Evolutionary conservation across 495 filamentous ascomycete genomes (phyloP).

Genomic region (Neurospora cerealis): DNA sequence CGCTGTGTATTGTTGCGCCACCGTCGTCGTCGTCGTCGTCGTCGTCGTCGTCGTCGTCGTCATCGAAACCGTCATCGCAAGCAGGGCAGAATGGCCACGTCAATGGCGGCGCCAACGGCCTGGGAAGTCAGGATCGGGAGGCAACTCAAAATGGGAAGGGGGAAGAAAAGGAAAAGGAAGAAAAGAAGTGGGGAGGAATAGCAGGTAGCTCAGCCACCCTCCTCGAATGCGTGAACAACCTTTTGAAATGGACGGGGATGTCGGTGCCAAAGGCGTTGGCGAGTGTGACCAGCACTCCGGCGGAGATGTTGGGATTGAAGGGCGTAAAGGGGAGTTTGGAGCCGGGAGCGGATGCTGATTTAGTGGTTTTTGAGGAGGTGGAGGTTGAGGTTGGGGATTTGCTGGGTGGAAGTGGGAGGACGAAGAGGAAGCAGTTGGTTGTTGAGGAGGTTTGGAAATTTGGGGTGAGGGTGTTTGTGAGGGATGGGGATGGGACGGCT

Average conservation of each 20-base stretch:
- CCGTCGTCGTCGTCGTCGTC: background rate
- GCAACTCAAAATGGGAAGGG: too few relatives aligned
- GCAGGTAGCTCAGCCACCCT: conserved; percentile 52
- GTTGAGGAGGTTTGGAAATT: conserved; percentile 24
- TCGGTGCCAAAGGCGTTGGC: conserved; percentile 54
- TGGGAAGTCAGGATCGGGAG: too few relatives aligned
- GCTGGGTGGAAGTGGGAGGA: background rate
- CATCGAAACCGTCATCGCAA: background rate
- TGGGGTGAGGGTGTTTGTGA: conserved; percentile 10
- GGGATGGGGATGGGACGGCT: background rate
- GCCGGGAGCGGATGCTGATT: conserved; percentile 66
- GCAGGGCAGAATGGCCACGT: background rate
- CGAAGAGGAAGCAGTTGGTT: background rate
- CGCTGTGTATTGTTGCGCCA: conserved; percentile 43
- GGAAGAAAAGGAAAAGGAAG: conserved; percentile 3
- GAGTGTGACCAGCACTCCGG: conserved; percentile 63
- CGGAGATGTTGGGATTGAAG: conserved; percentile 58
- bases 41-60: background rate
- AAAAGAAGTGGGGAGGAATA: background rate
- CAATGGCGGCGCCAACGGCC: background rate
- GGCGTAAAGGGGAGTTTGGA: conserved; percentile 57
- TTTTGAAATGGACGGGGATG: conserved; percentile 58
- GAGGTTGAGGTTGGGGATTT: background rate
- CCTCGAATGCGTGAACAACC: conserved; percentile 73
- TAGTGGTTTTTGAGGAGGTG: conserved; percentile 57